A percentile compares a stretch with the other conserved stretches of the same genome.
These are phyloP conservation scores for Nakazawaea pomicola DNA, from an alignment of 805 yeast genomes.

Conservation along the genomic window DNA sequence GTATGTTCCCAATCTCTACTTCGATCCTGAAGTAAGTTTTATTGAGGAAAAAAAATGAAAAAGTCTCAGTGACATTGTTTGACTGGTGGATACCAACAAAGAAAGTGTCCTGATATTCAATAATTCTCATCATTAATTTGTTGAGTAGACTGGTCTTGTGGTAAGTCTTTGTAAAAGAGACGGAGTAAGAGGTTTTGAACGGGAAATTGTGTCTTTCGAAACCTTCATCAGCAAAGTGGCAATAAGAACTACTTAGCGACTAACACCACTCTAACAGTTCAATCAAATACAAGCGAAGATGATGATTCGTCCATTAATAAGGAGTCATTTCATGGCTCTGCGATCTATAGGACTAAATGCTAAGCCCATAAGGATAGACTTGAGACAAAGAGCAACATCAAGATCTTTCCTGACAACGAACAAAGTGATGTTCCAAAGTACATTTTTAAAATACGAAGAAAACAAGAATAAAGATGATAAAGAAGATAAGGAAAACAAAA, in stretches of 20 bases:
- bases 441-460: not conserved
- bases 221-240: not conserved
- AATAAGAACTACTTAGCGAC: too few relatives aligned
- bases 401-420: constrained; percentile 1
- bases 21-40: too few relatives aligned
- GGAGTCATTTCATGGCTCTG: not conserved
- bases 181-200: not conserved
- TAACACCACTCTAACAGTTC: not conserved
- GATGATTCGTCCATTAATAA: constrained; percentile 4
- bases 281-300: not conserved
- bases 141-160: too few relatives aligned
- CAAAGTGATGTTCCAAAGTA: not conserved
- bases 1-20: too few relatives aligned
- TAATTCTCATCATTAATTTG: too few relatives aligned
- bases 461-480: constrained; percentile 11
- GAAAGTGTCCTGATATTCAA: too few relatives aligned
- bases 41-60: too few relatives aligned
- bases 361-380: not conserved
- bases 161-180: not conserved
- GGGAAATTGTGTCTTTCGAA: too few relatives aligned
- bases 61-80: too few relatives aligned
- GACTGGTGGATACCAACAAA: too few relatives aligned
- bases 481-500: constrained; percentile 5
- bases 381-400: not conserved
- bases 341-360: not conserved